A percentile compares a stretch with the other conserved stretches of the same genome.
phyloP scores from a whole-genome alignment of 805 yeast species.

The Kazachstania bromeliacearum region DNA sequence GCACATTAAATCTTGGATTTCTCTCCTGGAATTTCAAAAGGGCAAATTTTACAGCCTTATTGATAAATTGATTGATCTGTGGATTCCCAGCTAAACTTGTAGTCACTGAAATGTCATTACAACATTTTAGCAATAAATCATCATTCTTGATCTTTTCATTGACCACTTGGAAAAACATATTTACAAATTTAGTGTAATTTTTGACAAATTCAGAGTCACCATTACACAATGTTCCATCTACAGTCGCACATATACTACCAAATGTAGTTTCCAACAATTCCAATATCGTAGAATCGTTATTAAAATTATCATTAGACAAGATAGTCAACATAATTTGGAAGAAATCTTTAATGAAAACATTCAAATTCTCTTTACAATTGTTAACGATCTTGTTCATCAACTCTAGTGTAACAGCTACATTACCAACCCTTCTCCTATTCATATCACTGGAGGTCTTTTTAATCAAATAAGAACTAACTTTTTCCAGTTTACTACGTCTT shows the following conservation, averaged over 20 bases:
- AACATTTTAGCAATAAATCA: constrained; percentile 24
- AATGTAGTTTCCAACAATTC: constrained; percentile 44
- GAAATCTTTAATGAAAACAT: constrained; percentile 66
- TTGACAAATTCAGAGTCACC: constrained; percentile 54
- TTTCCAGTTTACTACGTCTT: constrained; percentile 78
- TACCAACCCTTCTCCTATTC: constrained; percentile 58
- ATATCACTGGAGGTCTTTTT: constrained; percentile 55
- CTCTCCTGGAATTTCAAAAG: constrained; percentile 22
- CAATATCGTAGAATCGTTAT: constrained; percentile 53
- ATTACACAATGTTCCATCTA: constrained; percentile 53
- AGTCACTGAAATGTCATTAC: constrained; percentile 25
- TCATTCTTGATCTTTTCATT: constrained; percentile 20
- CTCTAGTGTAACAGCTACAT: constrained; percentile 70
- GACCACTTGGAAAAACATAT: constrained; percentile 23
- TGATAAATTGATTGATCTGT: constrained; percentile 20
- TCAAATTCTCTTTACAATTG: constrained; percentile 74
- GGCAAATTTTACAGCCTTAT: constrained; percentile 18
- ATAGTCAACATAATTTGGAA: constrained; percentile 48
- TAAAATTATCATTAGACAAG: constrained; percentile 29
- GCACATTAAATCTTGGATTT: constrained; percentile 15
- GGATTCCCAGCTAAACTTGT: constrained; percentile 23
- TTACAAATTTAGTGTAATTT: constrained; percentile 33
- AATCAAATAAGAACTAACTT: constrained; percentile 63
- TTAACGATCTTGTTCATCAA: constrained; percentile 61
- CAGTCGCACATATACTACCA: constrained; percentile 37